Evolutionary conservation across 1,284 basidiomycete species (phyloP), one percentile per base, ranked within the genome.

Genomic region (Puccinia horiana): DNA sequence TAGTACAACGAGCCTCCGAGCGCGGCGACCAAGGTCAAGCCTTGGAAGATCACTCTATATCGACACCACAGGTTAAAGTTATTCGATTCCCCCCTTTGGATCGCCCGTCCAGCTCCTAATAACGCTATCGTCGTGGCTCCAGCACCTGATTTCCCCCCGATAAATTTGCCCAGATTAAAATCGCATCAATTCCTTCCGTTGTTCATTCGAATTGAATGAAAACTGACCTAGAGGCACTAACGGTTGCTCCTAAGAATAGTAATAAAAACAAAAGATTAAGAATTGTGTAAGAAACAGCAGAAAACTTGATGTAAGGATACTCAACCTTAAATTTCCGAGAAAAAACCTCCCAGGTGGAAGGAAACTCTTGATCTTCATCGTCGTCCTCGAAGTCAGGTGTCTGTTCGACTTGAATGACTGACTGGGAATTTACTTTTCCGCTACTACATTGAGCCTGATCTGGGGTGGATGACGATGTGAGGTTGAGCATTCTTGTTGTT

Each of bases 1-100:
- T 73, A 81, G 44, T 81, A 81, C 12, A 81, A 29, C 54, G 78
- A 81, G 40, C 78, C 78, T 14, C 78, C 78, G 16, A 81, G 56
- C 26, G 78, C 78, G 16, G 78, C 78, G 37, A 81, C 16, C 16
- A 81, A n/a, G 3, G 78, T 81, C 37, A 81, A 32, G 16, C 78
- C 78, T 49, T 81, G 78, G 52, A 81, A 73, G 32, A 81, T 58
- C 3, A 81, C 69, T 44, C 78, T 65, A 42, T 79, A 79, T 29
- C 77, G 58, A 32, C 63, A 20, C n/a, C 61, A 61, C 40, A 79
- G 0, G 54, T 79, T 79, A n/a, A 79, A 79, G 52, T 26, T n/a
- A 14, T 26, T 54, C 23, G 77, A 65, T 23, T 79, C 52, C 29
- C 77, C 77, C n/a, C 44, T 23, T 72, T 63, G 61, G 40, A 79